phyloP scores from a whole-genome alignment of 1,139 yeast species.

The Magnusiomyces ingens region DNA sequence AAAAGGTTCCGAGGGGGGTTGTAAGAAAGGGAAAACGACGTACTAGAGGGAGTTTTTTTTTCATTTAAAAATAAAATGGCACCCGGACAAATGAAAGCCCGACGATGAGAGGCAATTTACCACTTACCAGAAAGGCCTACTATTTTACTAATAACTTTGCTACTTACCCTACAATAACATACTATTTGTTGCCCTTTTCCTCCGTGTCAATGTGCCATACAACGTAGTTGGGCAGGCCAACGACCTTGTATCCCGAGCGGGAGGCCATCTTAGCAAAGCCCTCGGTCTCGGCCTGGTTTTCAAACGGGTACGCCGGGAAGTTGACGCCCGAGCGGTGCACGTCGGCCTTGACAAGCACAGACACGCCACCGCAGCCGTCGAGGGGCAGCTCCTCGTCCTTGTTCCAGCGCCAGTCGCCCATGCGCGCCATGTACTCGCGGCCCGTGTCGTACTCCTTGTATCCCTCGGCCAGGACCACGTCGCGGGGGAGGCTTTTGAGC shows the following conservation, averaged over 20 bases:
- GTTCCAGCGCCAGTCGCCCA: slow-evolving; percentile 81
- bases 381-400: slow-evolving; percentile 81
- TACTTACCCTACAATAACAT: too few relatives aligned
- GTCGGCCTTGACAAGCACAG: slow-evolving; percentile 70
- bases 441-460: slow-evolving; percentile 89
- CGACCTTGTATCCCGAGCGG: slow-evolving; percentile 71
- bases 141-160: too few relatives aligned
- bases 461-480: slow-evolving; percentile 87
- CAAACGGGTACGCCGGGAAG: slow-evolving; percentile 86
- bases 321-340: slow-evolving; percentile 78
- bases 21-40: too few relatives aligned
- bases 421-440: slow-evolving; percentile 85
- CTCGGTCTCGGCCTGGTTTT: slow-evolving; percentile 85
- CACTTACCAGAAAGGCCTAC: too few relatives aligned
- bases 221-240: slow-evolving; percentile 85
- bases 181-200: slow-evolving; percentile 13
- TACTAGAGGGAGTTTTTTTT: too few relatives aligned
- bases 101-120: too few relatives aligned
- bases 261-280: slow-evolving; percentile 87
- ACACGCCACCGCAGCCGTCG: slow-evolving; percentile 90
- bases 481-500: slow-evolving; percentile 72
- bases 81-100: too few relatives aligned
- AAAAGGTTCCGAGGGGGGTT: too few relatives aligned
- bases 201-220: slow-evolving; percentile 50
- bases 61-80: too few relatives aligned